Conservation (phyloP, 2,329 filamentous ascomycete genomes). For the Trichoderma polysporum region DNA sequence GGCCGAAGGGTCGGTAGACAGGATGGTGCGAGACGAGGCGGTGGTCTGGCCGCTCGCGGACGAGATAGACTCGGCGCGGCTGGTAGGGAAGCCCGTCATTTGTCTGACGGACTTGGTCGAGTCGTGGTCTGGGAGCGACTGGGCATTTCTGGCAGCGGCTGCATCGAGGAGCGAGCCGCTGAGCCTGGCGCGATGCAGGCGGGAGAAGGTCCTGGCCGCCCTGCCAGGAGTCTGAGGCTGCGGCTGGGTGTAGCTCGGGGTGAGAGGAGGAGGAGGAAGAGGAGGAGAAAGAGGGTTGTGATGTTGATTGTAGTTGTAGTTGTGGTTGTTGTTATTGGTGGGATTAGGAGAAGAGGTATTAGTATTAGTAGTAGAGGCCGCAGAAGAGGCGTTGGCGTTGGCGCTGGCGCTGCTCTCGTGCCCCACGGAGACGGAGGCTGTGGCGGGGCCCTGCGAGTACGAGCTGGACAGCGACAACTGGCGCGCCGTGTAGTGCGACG, state of each 20-base stretch:
- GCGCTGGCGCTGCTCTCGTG: not conserved
- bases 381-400: not conserved
- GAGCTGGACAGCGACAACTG: slow-evolving; percentile 3
- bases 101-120: slow-evolving; percentile 33
- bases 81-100: slow-evolving; percentile 36
- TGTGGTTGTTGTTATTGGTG: not conserved
- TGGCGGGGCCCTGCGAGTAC: slow-evolving; percentile 17
- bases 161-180: slow-evolving; percentile 29
- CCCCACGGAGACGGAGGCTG: slow-evolving; percentile 16
- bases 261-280: not conserved
- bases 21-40: slow-evolving; percentile 47
- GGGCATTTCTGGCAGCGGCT: slow-evolving; percentile 35
- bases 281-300: not conserved
- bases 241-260: not conserved
- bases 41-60: slow-evolving; percentile 46
- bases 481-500: slow-evolving; percentile 25
- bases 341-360: not conserved
- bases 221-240: not conserved
- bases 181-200: slow-evolving; percentile 25
- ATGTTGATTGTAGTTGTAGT: not conserved
- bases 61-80: slow-evolving; percentile 48
- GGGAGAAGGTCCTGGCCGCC: slow-evolving; percentile 5
- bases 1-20: slow-evolving; percentile 48
- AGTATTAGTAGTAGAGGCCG: not conserved
- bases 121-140: slow-evolving; percentile 37